A percentile compares a stretch with the other conserved stretches of the same genome.
phyloP scores from a whole-genome alignment of 2,329 filamentous ascomycete genomes.

The Colletotrichum chrysophilum region DNA sequence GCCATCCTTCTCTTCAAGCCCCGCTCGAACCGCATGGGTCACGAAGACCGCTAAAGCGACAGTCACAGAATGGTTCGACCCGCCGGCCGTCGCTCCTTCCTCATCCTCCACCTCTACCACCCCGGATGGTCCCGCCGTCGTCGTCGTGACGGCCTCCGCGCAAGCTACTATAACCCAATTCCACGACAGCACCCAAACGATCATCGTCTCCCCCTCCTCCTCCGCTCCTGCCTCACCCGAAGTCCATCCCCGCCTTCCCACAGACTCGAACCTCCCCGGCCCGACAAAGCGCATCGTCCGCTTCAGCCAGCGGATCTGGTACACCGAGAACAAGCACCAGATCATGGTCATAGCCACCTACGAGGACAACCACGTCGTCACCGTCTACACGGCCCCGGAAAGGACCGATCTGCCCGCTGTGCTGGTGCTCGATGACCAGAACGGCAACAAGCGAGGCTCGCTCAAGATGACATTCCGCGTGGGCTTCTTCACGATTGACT shows the following conservation, averaged over 20 bases:
- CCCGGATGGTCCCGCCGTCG: background rate
- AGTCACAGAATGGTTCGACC: background rate
- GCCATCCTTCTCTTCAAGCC: background rate
- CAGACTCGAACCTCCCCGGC: background rate
- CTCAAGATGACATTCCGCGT: background rate
- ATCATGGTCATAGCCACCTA: background rate
- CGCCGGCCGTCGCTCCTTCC: background rate
- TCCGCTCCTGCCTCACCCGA: background rate
- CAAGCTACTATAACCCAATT: accelerated
- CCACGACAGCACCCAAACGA: background rate
- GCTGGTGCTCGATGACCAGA: background rate
- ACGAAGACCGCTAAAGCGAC: background rate
- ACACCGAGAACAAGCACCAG: background rate
- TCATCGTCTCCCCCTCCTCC: background rate
- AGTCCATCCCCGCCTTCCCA: background rate
- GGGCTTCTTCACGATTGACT: background rate
- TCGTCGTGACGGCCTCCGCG: background rate
- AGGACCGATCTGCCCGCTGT: background rate
- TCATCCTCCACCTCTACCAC: background rate
- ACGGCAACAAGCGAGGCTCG: background rate
- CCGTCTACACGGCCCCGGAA: background rate
- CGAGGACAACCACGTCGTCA: background rate
- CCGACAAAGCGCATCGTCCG: background rate
- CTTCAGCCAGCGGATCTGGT: background rate
- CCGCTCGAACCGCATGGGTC: background rate